Base-by-base conservation (phyloP, 768 basidiomycete species). In the Lactifluus subvellereus region DNA sequence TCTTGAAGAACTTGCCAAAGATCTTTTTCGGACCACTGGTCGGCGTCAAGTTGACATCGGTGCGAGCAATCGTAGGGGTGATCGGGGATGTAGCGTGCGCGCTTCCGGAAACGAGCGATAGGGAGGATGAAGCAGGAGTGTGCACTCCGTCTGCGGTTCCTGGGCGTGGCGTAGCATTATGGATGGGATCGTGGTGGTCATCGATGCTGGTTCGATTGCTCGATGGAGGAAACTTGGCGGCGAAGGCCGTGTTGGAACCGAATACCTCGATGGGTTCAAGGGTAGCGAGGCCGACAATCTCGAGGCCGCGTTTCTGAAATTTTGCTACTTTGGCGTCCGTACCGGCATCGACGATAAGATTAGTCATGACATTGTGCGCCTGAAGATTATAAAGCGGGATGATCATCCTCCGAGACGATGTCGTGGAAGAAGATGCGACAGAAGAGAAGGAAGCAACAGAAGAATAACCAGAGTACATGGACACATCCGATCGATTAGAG, bases 321-420 rank as follows among this genome's bases (percentile, higher is more conserved):
- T 82, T 86, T 6, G 90, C 89, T 35, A 92, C 85, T 74, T 88
- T 89, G 32, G 88, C 87, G 38, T 68, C 67, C 14, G 67, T 68
- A 2, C 92, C 92, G 0, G 92, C 92, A 70, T 94, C 92, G 33
- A 91, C 82, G 59, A 94, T 86, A 40, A 85, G 83, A 69, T 93
- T 94, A 13, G 90, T 86, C 80, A 93, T 80, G 54, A 94, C 88
- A 65, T 91, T 88, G 72, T 95, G 92, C 0, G 91, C 91, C 62
- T 89, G 87, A 22, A 95, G 80, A 70, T 93, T 94, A 74, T 94
- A 92, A 3, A 94, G 77, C 0, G 92, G 91, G 60, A 93, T 85
- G 70, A 94, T 93, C 72, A 82, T 85, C 62, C 89, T 81, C n/a
- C 88, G 79, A 33, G 78, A 77, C 11, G 77, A 76, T 10, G 77